phyloP scores from a whole-genome alignment of 2,329 filamentous ascomycete species.

The Fusarium nanum region DNA sequence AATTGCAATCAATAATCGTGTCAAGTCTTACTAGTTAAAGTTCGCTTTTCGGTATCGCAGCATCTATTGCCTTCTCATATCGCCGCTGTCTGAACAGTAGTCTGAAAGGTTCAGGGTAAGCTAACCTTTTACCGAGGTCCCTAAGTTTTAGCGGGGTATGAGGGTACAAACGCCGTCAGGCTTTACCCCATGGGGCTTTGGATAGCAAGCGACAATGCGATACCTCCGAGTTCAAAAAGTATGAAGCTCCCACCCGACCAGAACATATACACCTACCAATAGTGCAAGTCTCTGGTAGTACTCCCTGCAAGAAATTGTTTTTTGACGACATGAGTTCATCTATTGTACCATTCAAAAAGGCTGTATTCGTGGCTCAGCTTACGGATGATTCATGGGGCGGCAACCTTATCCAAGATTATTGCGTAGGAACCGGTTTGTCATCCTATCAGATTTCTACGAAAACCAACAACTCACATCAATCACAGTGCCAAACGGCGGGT shows the following conservation, averaged over 20 bases:
- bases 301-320: background rate
- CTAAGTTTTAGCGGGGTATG: background rate
- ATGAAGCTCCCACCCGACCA: background rate
- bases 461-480: background rate
- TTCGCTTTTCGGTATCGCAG: rapidly evolving
- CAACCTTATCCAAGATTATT: background rate
- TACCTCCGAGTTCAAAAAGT: background rate
- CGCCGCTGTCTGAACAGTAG: too few species aligned
- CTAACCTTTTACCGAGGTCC: background rate
- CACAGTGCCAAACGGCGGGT: background rate
- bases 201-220: background rate
- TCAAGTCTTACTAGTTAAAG: too few species aligned
- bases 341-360: background rate
- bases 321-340: background rate
- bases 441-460: background rate
- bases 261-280: background rate
- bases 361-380: background rate
- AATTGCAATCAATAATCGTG: too few species aligned
- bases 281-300: background rate
- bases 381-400: background rate
- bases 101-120: background rate
- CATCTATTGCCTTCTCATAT: too few species aligned
- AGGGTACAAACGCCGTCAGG: background rate
- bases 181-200: background rate
- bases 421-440: background rate